Evolutionary conservation across 2,329 filamentous ascomycete species (phyloP).

Genomic region (Scolecobasidium constrictum): DNA sequence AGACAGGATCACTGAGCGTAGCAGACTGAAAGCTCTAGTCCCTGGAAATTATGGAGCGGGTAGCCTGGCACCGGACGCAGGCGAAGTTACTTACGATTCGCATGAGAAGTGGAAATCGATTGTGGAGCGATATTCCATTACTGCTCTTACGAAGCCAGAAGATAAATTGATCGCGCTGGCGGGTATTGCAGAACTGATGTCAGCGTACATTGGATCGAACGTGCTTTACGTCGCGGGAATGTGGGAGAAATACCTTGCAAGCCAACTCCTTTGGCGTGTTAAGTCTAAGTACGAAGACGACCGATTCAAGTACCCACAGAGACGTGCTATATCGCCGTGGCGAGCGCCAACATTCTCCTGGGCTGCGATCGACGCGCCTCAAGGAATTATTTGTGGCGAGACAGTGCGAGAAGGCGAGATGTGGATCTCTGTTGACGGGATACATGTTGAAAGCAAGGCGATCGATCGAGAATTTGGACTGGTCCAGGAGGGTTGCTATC

Average conservation of each 20-base stretch:
- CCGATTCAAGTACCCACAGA: conserved; percentile 2
- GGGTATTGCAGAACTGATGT: conserved; percentile 12
- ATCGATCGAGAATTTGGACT: conserved; percentile 12
- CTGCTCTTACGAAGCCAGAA: conserved; percentile 6
- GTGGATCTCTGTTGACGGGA: conserved; percentile 10
- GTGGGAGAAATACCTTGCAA: conserved; percentile 13
- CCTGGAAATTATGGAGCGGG: not conserved
- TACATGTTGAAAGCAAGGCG: conserved; percentile 8
- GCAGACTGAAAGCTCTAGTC: conserved; percentile 10
- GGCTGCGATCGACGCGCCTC: conserved; percentile 5
- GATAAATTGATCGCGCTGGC: conserved; percentile 16
- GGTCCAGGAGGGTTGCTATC: conserved; percentile 7
- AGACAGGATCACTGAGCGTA: conserved; percentile 5
- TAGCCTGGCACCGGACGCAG: conserved; percentile 6
- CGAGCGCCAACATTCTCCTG: conserved; percentile 8
- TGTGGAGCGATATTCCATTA: conserved; percentile 14
- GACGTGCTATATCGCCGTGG: conserved; percentile 6
- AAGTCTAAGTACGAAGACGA: conserved; percentile 9
- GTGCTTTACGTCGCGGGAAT: conserved; percentile 13
- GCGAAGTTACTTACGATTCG: conserved; percentile 11
- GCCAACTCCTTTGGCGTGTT: conserved; percentile 16
- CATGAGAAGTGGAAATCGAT: conserved; percentile 13
- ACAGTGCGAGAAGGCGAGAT: conserved; percentile 11
- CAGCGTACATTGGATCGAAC: conserved; percentile 10
- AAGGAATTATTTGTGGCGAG: conserved; percentile 14